phyloP scores from a whole-genome alignment of 805 yeast species.

The Metschnikowia cubensis region DNA sequence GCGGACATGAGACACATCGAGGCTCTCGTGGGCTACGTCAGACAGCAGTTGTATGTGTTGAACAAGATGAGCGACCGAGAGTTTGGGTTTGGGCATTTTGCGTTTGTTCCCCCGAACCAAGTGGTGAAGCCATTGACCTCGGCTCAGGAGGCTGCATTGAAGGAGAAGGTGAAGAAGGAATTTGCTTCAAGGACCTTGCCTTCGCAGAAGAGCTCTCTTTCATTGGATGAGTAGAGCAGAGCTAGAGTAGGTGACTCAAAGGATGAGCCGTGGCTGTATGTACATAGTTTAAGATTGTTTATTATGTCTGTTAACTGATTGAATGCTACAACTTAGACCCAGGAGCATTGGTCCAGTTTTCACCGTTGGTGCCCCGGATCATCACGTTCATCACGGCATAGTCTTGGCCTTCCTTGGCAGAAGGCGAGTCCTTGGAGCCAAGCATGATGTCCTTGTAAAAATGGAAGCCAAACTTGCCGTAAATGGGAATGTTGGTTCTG shows the following conservation, averaged over 20 bases:
- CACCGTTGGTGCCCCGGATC: conserved; percentile 37
- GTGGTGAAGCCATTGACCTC: conserved; percentile 67
- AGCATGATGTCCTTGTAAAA: conserved; percentile 47
- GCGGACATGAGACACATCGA: conserved; percentile 81
- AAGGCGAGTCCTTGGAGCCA: conserved; percentile 25
- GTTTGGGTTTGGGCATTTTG: conserved; percentile 86
- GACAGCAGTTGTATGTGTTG: conserved; percentile 85
- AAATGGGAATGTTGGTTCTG: conserved; percentile 46
- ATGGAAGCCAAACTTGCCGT: conserved; percentile 48
- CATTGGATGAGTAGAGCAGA: conserved; percentile 35
- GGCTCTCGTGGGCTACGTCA: conserved; percentile 82
- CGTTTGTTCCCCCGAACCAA: conserved; percentile 78
- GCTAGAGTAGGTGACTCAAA: no score
- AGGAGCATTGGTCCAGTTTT: conserved; percentile 23
- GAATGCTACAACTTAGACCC: conserved; percentile 11
- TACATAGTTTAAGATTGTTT: conserved; percentile 3
- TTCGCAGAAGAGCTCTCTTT: conserved; percentile 48
- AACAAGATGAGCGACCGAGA: conserved; percentile 85
- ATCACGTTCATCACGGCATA: conserved; percentile 43
- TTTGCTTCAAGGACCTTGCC: conserved; percentile 56
- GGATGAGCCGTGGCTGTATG: background rate
- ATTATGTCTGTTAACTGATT: background rate
- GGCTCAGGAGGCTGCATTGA: conserved; percentile 57
- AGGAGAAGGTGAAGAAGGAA: conserved; percentile 46
- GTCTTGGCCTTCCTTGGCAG: conserved; percentile 34